Conservation (phyloP, 495 filamentous ascomycete species). For the Achaetomiella virescens region DNA sequence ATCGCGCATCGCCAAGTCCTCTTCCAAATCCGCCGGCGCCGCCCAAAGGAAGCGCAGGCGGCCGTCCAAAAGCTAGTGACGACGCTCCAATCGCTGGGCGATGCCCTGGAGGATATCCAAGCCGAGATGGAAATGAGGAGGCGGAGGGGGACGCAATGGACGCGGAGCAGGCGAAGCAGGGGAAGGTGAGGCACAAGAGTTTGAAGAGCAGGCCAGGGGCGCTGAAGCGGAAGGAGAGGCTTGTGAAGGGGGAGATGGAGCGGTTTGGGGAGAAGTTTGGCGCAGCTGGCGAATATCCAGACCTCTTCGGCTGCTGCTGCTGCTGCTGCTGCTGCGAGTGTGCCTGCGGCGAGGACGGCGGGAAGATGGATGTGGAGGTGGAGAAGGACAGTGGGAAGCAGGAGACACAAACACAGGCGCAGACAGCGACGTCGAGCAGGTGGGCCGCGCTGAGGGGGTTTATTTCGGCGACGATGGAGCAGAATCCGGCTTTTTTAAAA, state of each 20-base stretch:
- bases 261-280: slow-evolving; percentile 79
- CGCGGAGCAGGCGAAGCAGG: slow-evolving; percentile 33
- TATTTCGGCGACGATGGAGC: slow-evolving; percentile 68
- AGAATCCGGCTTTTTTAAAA: slow-evolving; percentile 55
- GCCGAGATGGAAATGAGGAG: slow-evolving; percentile 32
- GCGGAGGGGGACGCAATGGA: slow-evolving; percentile 29
- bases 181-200: slow-evolving; percentile 60
- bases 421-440: slow-evolving; percentile 45
- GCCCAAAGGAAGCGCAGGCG: slow-evolving; percentile 53
- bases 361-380: slow-evolving; percentile 10
- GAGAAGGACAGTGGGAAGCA: slow-evolving; percentile 8
- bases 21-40: slow-evolving; percentile 4
- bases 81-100: slow-evolving; percentile 69
- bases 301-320: not conserved
- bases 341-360: not conserved
- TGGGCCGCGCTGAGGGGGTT: slow-evolving; percentile 66
- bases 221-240: slow-evolving; percentile 71
- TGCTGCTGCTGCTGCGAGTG: not conserved
- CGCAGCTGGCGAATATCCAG: slow-evolving; percentile 43
- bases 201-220: slow-evolving; percentile 69
- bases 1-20: slow-evolving; percentile 62
- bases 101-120: slow-evolving; percentile 60
- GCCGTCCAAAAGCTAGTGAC: slow-evolving; percentile 68
- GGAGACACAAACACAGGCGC: slow-evolving; percentile 14
- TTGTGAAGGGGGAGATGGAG: slow-evolving; percentile 72